phyloP scores from a whole-genome alignment of 129 eudicot species.

The Lonicera japonica region DNA sequence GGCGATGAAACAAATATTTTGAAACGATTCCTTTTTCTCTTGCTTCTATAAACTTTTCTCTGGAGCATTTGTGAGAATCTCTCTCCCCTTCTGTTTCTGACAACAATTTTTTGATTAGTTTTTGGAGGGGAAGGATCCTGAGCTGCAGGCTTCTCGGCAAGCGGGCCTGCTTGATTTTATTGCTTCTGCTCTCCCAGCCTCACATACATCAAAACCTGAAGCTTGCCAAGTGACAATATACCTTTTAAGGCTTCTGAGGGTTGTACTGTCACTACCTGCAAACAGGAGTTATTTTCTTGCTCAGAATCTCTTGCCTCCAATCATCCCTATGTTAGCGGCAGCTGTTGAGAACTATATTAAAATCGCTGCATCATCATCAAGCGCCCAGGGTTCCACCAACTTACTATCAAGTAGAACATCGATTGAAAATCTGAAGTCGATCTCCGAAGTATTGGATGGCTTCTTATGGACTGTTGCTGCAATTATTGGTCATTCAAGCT shows the following conservation, averaged over 20 bases:
- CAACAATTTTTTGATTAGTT: slow-evolving; percentile 37
- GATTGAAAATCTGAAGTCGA: slow-evolving; percentile 50
- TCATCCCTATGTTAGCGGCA: slow-evolving; percentile 84
- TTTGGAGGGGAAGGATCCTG: slow-evolving; percentile 86
- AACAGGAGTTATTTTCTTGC: slow-evolving; percentile 81
- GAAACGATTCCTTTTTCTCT: background rate
- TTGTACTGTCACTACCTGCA: slow-evolving; percentile 51
- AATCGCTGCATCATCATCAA: slow-evolving; percentile 64
- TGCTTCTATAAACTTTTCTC: background rate
- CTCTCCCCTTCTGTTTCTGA: background rate
- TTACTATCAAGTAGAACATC: slow-evolving; percentile 39
- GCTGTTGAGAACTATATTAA: slow-evolving; percentile 87
- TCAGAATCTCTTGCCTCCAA: slow-evolving; percentile 84
- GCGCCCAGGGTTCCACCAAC: slow-evolving; percentile 28
- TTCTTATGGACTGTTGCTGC: slow-evolving; percentile 72
- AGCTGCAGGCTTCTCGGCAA: slow-evolving; percentile 88
- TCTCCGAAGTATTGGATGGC: slow-evolving; percentile 80
- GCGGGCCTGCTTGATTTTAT: slow-evolving; percentile 93
- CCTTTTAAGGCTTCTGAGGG: slow-evolving; percentile 76
- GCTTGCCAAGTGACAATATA: slow-evolving; percentile 86
- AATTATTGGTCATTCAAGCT: slow-evolving; percentile 57
- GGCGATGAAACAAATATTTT: background rate
- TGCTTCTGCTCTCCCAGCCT: slow-evolving; percentile 95
- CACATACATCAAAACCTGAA: slow-evolving; percentile 93
- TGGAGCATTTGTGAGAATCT: background rate